phyloP scores from a whole-genome alignment of 306 rosid genomes.

The Fragaria ananassa region DNA sequence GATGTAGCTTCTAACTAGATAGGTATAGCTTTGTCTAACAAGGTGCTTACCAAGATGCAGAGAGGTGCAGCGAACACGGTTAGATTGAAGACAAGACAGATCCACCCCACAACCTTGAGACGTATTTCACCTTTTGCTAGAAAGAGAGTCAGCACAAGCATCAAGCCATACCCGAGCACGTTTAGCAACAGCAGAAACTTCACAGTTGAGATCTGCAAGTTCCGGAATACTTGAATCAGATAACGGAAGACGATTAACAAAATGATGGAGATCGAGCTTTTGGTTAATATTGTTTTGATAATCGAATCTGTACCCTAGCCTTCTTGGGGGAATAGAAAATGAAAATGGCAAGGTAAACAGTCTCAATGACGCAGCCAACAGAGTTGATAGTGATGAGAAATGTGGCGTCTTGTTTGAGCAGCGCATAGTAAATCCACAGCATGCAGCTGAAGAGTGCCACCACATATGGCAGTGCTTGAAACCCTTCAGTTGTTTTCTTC shows the following conservation, averaged over 20 bases:
- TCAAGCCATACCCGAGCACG: slow-evolving; percentile 66
- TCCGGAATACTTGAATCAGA: background rate
- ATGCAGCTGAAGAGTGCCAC: slow-evolving; percentile 79
- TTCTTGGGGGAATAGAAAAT: slow-evolving; percentile 59
- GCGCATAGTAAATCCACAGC: slow-evolving; percentile 88
- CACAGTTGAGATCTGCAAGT: slow-evolving; percentile 51
- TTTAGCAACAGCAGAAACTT: slow-evolving; percentile 60
- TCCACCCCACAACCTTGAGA: slow-evolving; percentile 71
- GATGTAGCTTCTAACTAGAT: background rate
- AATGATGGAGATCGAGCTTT: background rate
- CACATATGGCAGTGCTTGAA: slow-evolving; percentile 76
- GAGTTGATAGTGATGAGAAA: slow-evolving; percentile 88
- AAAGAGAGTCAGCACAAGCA: slow-evolving; percentile 60
- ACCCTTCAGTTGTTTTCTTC: slow-evolving; percentile 78
- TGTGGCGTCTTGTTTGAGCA: slow-evolving; percentile 52
- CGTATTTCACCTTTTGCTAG: slow-evolving; percentile 59
- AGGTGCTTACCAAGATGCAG: slow-evolving; percentile 57
- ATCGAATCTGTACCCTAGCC: slow-evolving; percentile 45
- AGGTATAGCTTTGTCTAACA: background rate
- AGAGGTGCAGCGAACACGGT: slow-evolving; percentile 92
- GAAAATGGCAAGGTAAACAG: slow-evolving; percentile 54
- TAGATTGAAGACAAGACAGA: slow-evolving; percentile 72
- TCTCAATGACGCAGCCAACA: slow-evolving; percentile 67
- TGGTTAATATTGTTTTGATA: background rate
- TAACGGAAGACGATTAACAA: background rate